Conservation (phyloP, 2,329 filamentous ascomycete species). For the Capronia americana region DNA sequence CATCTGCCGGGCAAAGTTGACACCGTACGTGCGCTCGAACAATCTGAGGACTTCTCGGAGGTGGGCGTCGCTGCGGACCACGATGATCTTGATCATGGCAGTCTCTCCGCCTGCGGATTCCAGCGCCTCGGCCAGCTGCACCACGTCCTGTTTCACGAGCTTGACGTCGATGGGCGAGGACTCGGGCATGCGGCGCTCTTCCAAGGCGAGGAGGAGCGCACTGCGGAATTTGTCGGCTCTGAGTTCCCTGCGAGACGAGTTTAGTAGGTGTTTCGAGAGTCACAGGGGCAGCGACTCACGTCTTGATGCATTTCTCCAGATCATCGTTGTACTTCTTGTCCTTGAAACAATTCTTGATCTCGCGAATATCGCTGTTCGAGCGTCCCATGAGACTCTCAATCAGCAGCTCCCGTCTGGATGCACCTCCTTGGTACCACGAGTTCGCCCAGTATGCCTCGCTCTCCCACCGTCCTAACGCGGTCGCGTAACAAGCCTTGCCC, state of each 20-base stretch:
- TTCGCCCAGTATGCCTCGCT: constrained; percentile 97
- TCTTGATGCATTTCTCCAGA: constrained; percentile 80
- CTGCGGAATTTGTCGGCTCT: constrained; percentile 96
- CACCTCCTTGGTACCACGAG: constrained; percentile 93
- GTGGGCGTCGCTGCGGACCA: constrained; percentile 80
- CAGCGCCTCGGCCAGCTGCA: constrained; percentile 72
- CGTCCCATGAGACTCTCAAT: constrained; percentile 94
- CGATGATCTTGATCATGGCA: constrained; percentile 83
- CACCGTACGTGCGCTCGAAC: constrained; percentile 75
- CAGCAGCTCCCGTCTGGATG: constrained; percentile 81
- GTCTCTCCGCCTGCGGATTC: constrained; percentile 83
- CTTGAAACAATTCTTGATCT: constrained; percentile 85
- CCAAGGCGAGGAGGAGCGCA: constrained; percentile 81
- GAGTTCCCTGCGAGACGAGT: constrained; percentile 68
- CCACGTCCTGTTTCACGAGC: constrained; percentile 73
- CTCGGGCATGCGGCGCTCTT: constrained; percentile 84
- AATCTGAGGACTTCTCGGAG: constrained; percentile 76
- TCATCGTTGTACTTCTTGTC: constrained; percentile 91
- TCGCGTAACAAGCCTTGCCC: constrained; percentile 90
- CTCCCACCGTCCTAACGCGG: constrained; percentile 88
- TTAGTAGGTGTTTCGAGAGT: neutral
- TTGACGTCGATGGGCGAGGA: constrained; percentile 67
- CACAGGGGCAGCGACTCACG: neutral
- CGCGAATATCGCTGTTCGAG: constrained; percentile 81
- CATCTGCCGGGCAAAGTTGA: constrained; percentile 87